Evolutionary conservation across 352 stramenopile species (phyloP).

Genomic region (Globisporangium nagaii): DNA sequence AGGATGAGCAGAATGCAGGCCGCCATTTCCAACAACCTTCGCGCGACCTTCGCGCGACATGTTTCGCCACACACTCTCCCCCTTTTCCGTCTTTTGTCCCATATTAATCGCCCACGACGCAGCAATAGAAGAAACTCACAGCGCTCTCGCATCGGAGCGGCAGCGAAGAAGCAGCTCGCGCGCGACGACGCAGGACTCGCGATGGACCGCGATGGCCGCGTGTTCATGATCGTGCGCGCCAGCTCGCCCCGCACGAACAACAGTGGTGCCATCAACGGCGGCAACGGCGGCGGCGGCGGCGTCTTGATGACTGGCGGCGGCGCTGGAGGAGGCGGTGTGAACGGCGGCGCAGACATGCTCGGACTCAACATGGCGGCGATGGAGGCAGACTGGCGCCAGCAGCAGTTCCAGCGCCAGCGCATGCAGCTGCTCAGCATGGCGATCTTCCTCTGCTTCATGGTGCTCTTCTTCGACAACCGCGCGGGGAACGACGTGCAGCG

Average conservation of each 20-base stretch:
- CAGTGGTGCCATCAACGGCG: background rate
- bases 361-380: slow-evolving; percentile 55
- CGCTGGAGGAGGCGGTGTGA: background rate
- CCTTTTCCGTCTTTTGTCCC: no score
- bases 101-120: no score
- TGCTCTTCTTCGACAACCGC: slow-evolving; percentile 83
- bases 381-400: slow-evolving; percentile 75
- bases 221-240: slow-evolving; percentile 78
- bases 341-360: slow-evolving; percentile 26
- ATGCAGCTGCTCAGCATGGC: slow-evolving; percentile 86
- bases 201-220: slow-evolving; percentile 42
- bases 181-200: background rate
- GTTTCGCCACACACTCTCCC: background rate
- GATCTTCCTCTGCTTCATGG: slow-evolving; percentile 85
- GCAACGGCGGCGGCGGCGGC: background rate
- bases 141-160: no score
- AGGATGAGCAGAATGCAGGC: no score
- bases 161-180: background rate
- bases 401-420: slow-evolving; percentile 84
- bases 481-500: slow-evolving; percentile 29
- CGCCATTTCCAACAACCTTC: background rate
- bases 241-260: slow-evolving; percentile 39
- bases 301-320: background rate
- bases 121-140: no score
- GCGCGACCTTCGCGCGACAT: background rate